Base-by-base conservation (phyloP, 2,329 filamentous ascomycete genomes). In the Pyrenochaeta sp. region DNA sequence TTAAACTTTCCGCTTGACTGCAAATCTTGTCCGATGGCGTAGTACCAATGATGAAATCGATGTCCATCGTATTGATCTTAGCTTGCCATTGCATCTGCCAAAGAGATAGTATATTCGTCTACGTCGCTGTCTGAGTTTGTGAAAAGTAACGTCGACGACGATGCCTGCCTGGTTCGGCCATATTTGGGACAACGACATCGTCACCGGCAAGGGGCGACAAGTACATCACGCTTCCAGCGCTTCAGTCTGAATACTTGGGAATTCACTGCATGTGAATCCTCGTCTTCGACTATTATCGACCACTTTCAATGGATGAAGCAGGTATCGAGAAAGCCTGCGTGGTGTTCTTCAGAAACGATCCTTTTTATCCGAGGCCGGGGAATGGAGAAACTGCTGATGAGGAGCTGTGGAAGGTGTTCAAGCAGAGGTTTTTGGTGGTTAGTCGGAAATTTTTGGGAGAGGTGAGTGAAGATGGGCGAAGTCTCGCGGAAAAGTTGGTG, bases 241-340 rank as follows among this genome's bases (percentile, higher is more conserved):
- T 82, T 82, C 22, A 43, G 40, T 43, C 19, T 36, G 40, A 59
- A 5, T 61, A 54, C 28, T 28, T 59, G 3, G 58, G 56, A 1
- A 13, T 6, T n/a, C 61, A 66, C 34, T 50, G 54, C n/a, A 51
- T 76, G 25, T 77, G 73, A 73, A 55, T 77, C 2, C 81, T 89
- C 83, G 81, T 89, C 85, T 78, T 88, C 81, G 72, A 87, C 80
- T 48, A 86, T 85, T 71, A 86, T 83, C 61, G 86, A 69, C 62
- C 85, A 78, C 57, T 87, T 1, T 24, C 34, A 0, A 55, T 63
- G 52, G 52, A 65, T 12, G 61, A 59, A 78, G 44, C 70, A 0
- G 83, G 83, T 0, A 63, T 85, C 0, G 54, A 76, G 10, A 72
- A 78, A 37, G 82, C 82, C 1, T 81, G 78, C 0, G 59, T 54